Percentiles rank a stretch among this genome's conserved stretches.
Conservation (phyloP, 1,139 yeast genomes). For the Geotrichum candidum region DNA sequence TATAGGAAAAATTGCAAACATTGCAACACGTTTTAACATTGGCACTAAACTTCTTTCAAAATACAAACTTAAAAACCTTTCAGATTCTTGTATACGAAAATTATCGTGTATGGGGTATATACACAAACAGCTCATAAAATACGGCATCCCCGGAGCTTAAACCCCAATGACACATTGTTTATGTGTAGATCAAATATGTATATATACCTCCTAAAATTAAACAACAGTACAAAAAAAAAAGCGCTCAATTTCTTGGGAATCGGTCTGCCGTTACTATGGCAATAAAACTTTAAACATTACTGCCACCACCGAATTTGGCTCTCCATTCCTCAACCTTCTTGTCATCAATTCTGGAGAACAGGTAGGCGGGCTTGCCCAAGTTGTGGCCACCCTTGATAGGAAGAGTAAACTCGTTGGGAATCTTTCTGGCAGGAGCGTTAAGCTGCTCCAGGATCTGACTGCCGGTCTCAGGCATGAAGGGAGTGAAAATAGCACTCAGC, state of each 20-base stretch:
- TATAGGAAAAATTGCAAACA: too few species aligned
- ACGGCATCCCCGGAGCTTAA: too few species aligned
- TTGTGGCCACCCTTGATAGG: slow-evolving; percentile 75
- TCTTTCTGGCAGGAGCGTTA: slow-evolving; percentile 72
- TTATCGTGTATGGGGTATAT: too few species aligned
- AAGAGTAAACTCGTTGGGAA: slow-evolving; percentile 68
- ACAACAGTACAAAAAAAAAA: background rate
- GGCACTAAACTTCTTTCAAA: too few species aligned
- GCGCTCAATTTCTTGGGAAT: background rate
- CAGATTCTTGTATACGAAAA: too few species aligned
- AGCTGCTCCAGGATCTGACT: slow-evolving; percentile 66
- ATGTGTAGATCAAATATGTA: too few species aligned
- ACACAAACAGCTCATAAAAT: too few species aligned
- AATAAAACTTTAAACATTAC: background rate
- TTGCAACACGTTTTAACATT: too few species aligned
- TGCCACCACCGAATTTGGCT: slow-evolving; percentile 61
- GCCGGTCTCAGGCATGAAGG: slow-evolving; percentile 86
- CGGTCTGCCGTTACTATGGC: background rate
- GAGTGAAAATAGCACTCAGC: slow-evolving; percentile 71
- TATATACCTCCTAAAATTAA: too few species aligned
- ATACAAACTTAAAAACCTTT: too few species aligned
- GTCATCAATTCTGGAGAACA: slow-evolving; percentile 88
- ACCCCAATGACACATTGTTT: too few species aligned
- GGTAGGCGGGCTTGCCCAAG: slow-evolving; percentile 84
- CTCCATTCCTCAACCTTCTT: slow-evolving; percentile 86